Conservation (phyloP, 495 filamentous ascomycete genomes). For the Pseudevernia furfuracea region DNA sequence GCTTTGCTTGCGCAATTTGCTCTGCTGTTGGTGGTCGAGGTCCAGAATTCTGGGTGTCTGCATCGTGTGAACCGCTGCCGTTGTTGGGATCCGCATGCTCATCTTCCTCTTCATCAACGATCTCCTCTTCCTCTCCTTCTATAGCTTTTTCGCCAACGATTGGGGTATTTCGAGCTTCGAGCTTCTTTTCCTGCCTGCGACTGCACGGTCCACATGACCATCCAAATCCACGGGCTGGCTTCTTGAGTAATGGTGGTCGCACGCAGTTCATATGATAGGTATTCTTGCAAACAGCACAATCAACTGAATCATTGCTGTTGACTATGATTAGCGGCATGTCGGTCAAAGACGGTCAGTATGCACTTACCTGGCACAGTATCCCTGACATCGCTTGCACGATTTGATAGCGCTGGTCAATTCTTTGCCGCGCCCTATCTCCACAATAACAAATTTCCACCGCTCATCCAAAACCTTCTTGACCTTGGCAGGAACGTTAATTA, state of each 20-base stretch:
- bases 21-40: conserved; percentile 73
- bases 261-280: conserved; percentile 99
- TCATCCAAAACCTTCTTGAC: conserved; percentile 94
- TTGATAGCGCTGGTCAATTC: conserved; percentile 96
- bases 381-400: conserved; percentile 81
- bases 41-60: conserved; percentile 41
- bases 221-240: conserved; percentile 93
- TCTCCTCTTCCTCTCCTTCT: conserved; percentile 74
- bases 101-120: conserved; percentile 68
- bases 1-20: conserved; percentile 80
- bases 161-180: conserved; percentile 86
- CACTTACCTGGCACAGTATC: conserved; percentile 82
- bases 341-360: neutral
- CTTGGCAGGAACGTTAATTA: conserved; percentile 90
- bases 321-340: conserved; percentile 2
- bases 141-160: conserved; percentile 43
- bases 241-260: conserved; percentile 83
- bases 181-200: conserved; percentile 81
- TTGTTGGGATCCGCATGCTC: conserved; percentile 48
- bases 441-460: conserved; percentile 88
- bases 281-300: conserved; percentile 87
- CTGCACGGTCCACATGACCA: conserved; percentile 97
- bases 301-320: conserved; percentile 80
- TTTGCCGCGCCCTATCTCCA: conserved; percentile 84
- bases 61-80: conserved; percentile 50